Base-by-base conservation (phyloP, 768 basidiomycete genomes). In the Rhizopogon rudus region DNA sequence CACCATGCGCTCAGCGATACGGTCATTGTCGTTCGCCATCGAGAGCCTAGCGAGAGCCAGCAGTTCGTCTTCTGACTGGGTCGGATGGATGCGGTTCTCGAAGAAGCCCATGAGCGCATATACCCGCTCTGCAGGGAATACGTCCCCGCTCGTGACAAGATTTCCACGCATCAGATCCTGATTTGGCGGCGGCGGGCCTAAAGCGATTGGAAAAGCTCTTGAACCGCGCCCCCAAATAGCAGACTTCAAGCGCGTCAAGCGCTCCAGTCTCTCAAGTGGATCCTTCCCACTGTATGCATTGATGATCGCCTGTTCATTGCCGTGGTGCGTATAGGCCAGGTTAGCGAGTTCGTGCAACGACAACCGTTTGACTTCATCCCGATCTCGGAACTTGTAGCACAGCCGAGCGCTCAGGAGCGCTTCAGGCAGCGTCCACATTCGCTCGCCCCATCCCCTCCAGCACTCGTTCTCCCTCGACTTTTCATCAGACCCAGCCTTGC, bases 51-150 rank as follows among this genome's bases (percentile, higher is more conserved):
- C 62, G 0, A 63, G 57, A 42, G 62, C 62, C 3, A 40, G 62
- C 2, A 58, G 39, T 12, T 63, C 62, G 5, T 51, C 52, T 20
- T 63, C 62, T 1, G 44, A 33, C 9, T 40, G 50, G 22, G 51
- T 57, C 1, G 62, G 62, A 42, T 57, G 52, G 22, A 63, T 63
- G 1, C 62, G 55, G 17, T 61, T 62, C n/a, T 63, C 56, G 33
- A 63, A 63, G 41, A 63, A 63, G 12, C 62, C 62, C 62, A 63
- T 63, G 22, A 63, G 44, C 6, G 62, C 62, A 16, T 63, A 63
- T 1, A 63, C 62, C 12, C 52, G 54, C 40, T 63, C 59, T 13
- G 62, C 62, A 17, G 52, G 42, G 25, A 63, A 63, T 2, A 57
- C 25, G 3, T 0, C 52, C n/a, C 46, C 46, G n/a, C n/a, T n/a